These are phyloP conservation scores for Pelargonium cotyledonis DNA, from an alignment of 441 rosid species.

Conservation along the genomic window DNA sequence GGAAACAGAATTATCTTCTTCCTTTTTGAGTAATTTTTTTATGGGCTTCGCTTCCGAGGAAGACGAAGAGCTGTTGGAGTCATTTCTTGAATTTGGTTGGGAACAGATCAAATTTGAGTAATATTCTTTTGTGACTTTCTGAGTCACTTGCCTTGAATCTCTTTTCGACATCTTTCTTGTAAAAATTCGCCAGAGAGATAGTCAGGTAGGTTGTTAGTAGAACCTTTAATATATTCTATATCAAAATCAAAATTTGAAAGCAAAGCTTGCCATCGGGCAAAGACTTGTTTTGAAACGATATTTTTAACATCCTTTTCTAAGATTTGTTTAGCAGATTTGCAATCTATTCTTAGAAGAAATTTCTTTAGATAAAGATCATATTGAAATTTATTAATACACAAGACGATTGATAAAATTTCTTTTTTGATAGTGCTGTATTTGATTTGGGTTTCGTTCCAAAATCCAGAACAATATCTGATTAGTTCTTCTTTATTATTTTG, in stretches of 20 bases:
- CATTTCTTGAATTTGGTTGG: too few relatives aligned
- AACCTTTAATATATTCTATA: not conserved
- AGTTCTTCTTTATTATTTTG: not conserved
- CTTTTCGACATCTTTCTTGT: not conserved
- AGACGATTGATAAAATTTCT: not conserved
- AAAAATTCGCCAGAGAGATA: not conserved
- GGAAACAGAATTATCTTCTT: too few relatives aligned
- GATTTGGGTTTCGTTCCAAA: not conserved
- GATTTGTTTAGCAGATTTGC: not conserved
- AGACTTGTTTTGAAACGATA: not conserved
- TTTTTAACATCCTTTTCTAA: not conserved
- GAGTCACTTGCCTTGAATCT: too few relatives aligned
- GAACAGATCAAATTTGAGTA: too few relatives aligned
- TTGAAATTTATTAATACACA: not conserved
- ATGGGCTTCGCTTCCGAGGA: too few relatives aligned
- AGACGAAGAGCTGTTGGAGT: too few relatives aligned
- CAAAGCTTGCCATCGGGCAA: not conserved
- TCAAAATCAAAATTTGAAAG: not conserved
- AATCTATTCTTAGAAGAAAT: not conserved
- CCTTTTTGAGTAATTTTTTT: too few relatives aligned
- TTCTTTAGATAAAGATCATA: not conserved
- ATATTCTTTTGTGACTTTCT: not conserved
- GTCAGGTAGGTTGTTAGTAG: not conserved
- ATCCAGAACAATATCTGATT: not conserved
- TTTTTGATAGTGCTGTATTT: slow-evolving; percentile 4